Conservation (phyloP, 176 grass and related monocot genomes). For the Carex kokanica region DNA sequence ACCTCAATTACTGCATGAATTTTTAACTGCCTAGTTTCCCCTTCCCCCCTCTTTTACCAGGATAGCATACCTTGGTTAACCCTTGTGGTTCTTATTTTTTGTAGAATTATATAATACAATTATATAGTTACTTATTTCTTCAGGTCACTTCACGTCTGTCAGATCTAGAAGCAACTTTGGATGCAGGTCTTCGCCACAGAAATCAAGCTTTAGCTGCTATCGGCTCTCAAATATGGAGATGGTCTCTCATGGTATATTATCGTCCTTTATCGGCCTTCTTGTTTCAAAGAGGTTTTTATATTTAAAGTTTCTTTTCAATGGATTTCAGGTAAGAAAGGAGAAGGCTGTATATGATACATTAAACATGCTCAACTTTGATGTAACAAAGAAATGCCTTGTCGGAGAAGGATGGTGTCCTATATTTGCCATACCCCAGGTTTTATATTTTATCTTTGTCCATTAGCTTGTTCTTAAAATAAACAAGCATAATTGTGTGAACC, state of each 20-base stretch:
- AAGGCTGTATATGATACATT: constrained; percentile 98
- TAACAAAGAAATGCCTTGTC: constrained; percentile 99
- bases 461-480: constrained; percentile 16
- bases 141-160: constrained; percentile 80
- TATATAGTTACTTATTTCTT: constrained; percentile 26
- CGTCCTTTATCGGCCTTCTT: background rate
- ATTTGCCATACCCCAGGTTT: constrained; percentile 94
- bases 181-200: constrained; percentile 93
- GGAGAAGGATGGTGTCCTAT: constrained; percentile 99
- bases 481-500: background rate
- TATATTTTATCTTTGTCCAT: constrained; percentile 25
- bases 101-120: constrained; percentile 18
- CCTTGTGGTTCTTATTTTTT: background rate
- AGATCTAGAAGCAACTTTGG: constrained; percentile 86
- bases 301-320: constrained; percentile 20
- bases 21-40: background rate
- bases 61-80: background rate
- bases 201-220: constrained; percentile 91
- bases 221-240: constrained; percentile 85
- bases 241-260: constrained; percentile 89
- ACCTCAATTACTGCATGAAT: background rate
- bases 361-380: constrained; percentile 97
- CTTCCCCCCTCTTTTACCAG: background rate
- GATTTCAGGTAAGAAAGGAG: constrained; percentile 86
- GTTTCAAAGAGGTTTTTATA: constrained; percentile 14